Conservation (phyloP, 768 basidiomycete genomes). For the Cystofilobasidium capitatum region DNA sequence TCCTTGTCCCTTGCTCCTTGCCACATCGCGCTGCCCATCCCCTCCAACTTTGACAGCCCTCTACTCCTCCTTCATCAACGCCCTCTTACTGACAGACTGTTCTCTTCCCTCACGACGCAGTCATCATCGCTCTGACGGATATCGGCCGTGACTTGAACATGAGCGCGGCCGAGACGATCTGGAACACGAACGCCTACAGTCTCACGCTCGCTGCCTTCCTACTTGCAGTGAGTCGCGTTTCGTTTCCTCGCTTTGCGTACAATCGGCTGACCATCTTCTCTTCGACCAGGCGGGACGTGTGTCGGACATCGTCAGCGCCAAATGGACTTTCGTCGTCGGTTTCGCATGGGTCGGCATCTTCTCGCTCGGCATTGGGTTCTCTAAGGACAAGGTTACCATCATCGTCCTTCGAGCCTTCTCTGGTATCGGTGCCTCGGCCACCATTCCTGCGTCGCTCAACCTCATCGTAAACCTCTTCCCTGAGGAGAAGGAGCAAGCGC, state of each 20-base stretch:
- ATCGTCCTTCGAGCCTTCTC: conserved; percentile 49
- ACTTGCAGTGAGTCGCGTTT: conserved; percentile 24
- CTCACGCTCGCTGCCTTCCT: conserved; percentile 21
- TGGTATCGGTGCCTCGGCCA: conserved; percentile 48
- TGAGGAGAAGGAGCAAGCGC: conserved; percentile 27
- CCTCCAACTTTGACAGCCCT: too few relatives aligned
- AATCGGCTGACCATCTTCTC: background rate
- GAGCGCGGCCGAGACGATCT: background rate
- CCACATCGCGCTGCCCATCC: too few relatives aligned
- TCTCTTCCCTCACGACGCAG: too few relatives aligned
- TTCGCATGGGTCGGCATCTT: conserved; percentile 44
- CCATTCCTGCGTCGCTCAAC: conserved; percentile 45
- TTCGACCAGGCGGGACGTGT: conserved; percentile 33
- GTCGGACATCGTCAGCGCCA: conserved; percentile 34
- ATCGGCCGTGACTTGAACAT: conserved; percentile 9
- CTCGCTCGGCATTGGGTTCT: conserved; percentile 46
- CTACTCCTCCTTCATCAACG: too few relatives aligned
- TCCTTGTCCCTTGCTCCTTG: too few relatives aligned
- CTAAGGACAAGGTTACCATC: conserved; percentile 44
- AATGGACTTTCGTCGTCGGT: conserved; percentile 43
- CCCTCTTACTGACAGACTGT: too few relatives aligned
- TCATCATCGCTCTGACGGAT: background rate
- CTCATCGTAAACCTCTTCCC: conserved; percentile 31
- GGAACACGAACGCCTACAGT: conserved; percentile 31
- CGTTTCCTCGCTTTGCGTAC: background rate